These are phyloP conservation scores for Kwoniella bestiolae DNA, from an alignment of 768 basidiomycete genomes.

Conservation along the genomic window DNA sequence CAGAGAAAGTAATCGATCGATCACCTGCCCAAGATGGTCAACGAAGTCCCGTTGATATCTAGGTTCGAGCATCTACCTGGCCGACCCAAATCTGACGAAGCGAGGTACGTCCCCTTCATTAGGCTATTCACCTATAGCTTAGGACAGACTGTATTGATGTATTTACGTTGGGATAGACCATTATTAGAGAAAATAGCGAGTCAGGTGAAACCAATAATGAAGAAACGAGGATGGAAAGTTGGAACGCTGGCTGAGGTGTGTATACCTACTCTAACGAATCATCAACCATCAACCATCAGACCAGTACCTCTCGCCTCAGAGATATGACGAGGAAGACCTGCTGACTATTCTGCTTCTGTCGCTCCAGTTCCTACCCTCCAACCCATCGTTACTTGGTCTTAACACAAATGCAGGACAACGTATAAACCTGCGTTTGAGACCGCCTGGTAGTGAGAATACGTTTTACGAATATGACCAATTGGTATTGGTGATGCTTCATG, in stretches of 20 bases:
- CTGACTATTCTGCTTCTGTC: no score
- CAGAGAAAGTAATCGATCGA: background rate
- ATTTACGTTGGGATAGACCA: constrained; percentile 19
- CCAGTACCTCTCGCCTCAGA: no score
- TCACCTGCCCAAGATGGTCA: constrained; percentile 39
- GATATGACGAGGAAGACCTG: no score
- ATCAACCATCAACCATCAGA: no score
- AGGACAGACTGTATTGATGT: background rate
- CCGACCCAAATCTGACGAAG: constrained; percentile 44
- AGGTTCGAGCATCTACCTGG: constrained; percentile 49
- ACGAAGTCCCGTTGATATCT: constrained; percentile 35
- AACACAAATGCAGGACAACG: constrained; percentile 74
- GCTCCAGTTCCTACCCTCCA: constrained; percentile 39
- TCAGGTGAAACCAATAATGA: constrained; percentile 92
- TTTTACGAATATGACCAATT: constrained; percentile 78
- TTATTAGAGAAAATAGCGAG: constrained; percentile 53
- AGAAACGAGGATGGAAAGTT: constrained; percentile 73
- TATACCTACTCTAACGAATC: background rate
- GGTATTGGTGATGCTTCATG: constrained; percentile 85
- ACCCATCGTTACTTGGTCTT: constrained; percentile 45
- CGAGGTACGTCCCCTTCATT: constrained; percentile 36
- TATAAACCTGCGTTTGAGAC: constrained; percentile 81
- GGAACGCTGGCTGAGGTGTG: constrained; percentile 55
- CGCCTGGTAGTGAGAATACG: constrained; percentile 67
- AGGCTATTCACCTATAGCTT: background rate